phyloP scores from a whole-genome alignment of 129 eudicot genomes.

The Sambucus nigra region DNA sequence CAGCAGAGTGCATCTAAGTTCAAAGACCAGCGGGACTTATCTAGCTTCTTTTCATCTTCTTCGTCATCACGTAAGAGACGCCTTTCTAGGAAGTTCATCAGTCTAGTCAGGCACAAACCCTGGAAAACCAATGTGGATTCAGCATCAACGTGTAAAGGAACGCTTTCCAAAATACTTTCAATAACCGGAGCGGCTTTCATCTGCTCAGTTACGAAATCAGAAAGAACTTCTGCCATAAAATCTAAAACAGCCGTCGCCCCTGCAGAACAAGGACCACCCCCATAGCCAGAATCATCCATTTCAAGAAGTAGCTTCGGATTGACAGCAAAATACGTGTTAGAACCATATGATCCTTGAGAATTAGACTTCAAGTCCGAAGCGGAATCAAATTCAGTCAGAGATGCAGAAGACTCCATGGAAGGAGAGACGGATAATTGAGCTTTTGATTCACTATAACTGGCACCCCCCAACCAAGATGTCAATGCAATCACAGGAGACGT shows the following conservation, averaged over 20 bases:
- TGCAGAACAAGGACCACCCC: constrained; percentile 98
- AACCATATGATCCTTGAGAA: constrained; percentile 30
- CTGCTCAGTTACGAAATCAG: constrained; percentile 88
- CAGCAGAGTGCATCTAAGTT: constrained; percentile 78
- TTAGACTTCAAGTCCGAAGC: constrained; percentile 37
- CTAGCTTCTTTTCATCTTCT: constrained; percentile 80
- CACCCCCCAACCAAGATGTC: constrained; percentile 67
- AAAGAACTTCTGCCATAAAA: constrained; percentile 89
- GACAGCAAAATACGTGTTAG: constrained; percentile 40
- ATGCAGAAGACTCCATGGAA: constrained; percentile 54
- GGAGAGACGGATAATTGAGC: constrained; percentile 39
- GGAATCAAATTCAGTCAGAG: constrained; percentile 44
- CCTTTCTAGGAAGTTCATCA: constrained; percentile 91
- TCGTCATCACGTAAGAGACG: constrained; percentile 93
- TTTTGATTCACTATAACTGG: constrained; percentile 32
- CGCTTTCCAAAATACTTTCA: constrained; percentile 73
- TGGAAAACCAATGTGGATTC: constrained; percentile 82
- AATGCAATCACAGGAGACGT: constrained; percentile 51
- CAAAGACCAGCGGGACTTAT: constrained; percentile 76
- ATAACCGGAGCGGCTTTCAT: constrained; percentile 51
- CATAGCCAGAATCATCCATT: constrained; percentile 86
- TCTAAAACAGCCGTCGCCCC: constrained; percentile 90
- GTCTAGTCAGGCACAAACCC: constrained; percentile 84
- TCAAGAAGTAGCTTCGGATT: constrained; percentile 61
- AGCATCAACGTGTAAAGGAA: constrained; percentile 62